These are phyloP conservation scores for Tylopilus vinaceipallidus DNA, from an alignment of 768 basidiomycete species.

Conservation along the genomic window DNA sequence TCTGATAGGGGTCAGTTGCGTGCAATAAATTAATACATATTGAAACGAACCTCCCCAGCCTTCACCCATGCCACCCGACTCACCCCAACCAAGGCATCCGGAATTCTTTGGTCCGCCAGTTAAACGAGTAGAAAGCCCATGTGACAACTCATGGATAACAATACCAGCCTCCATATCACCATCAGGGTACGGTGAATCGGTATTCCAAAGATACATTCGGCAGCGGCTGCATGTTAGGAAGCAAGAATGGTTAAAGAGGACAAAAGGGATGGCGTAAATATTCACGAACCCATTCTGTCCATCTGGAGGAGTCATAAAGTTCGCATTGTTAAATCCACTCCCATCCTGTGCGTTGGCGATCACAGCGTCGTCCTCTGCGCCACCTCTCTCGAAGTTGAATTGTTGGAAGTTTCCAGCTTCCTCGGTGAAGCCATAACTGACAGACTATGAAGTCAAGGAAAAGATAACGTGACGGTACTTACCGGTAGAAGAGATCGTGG, in stretches of 20 bases:
- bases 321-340: slow-evolving; percentile 88
- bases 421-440: slow-evolving; percentile 89
- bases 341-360: slow-evolving; percentile 97
- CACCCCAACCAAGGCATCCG: slow-evolving; percentile 93
- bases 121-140: slow-evolving; percentile 90
- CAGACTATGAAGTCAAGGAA: slow-evolving; percentile 8
- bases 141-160: slow-evolving; percentile 86
- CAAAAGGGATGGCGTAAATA: background rate
- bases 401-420: slow-evolving; percentile 95
- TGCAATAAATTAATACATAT: background rate
- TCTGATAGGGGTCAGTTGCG: slow-evolving; percentile 37
- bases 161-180: slow-evolving; percentile 97
- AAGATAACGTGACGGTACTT: background rate
- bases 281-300: slow-evolving; percentile 66
- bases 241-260: background rate
- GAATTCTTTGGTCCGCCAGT: slow-evolving; percentile 94
- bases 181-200: slow-evolving; percentile 85
- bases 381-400: slow-evolving; percentile 92
- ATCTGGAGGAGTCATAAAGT: slow-evolving; percentile 86
- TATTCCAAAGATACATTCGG: slow-evolving; percentile 98
- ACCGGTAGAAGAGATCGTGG: slow-evolving; percentile 81
- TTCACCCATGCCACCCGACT: slow-evolving; percentile 96
- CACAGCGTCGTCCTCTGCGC: slow-evolving; percentile 83
- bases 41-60: slow-evolving; percentile 76
- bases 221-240: slow-evolving; percentile 47